Evolutionary conservation across 768 basidiomycete genomes (phyloP), one percentile per base, ranked within the genome.

Genomic region (Amanita molliuscula): DNA sequence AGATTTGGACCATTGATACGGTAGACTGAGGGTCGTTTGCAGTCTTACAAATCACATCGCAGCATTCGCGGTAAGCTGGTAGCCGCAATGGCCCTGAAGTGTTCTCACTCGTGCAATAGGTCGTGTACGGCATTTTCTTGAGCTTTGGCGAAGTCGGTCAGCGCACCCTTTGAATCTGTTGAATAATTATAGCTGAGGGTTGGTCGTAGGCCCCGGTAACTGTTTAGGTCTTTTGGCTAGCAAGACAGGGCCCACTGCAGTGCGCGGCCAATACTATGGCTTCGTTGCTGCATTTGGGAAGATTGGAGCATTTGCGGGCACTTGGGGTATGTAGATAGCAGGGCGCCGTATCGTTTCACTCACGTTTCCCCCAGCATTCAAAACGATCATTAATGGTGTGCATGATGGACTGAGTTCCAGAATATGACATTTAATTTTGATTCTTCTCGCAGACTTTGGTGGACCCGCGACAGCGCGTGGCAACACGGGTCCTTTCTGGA

Each of bases 101-200:
- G 40, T 29, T 44, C 34, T 45, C 18, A 52, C 47, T 21, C 16
- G 6, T 44, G 6, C 35, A 18, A 35, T 50, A 81, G 78, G 80
- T 94, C 29, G 69, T 96, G 6, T 95, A 96, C 58, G 94, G 93
- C 11, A 79, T 96, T 44, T 96, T 96, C 77, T 61, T 94, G 58
- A 82, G 79, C 59, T 84, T 92, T 49, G 94, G 93, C 42, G 93
- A 95, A 67, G 68, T 91, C 23, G 89, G 88, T 74, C 50, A 28
- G 70, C 58, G 0, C 5, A 7, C 36, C n/a, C n/a, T n/a, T 37
- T 52, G 18, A 4, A 33, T 44, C 13, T 15, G 26, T 25, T 2
- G 16, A n/a, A 21, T 18, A 6, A 26, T 9, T 9, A 28, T 53
- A 31, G 38, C 25, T 59, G 35, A 55, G 21, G 21, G 21, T 15